These are phyloP conservation scores for Acer saccharum DNA, from an alignment of 345 rosid genomes.

Conservation along the genomic window DNA sequence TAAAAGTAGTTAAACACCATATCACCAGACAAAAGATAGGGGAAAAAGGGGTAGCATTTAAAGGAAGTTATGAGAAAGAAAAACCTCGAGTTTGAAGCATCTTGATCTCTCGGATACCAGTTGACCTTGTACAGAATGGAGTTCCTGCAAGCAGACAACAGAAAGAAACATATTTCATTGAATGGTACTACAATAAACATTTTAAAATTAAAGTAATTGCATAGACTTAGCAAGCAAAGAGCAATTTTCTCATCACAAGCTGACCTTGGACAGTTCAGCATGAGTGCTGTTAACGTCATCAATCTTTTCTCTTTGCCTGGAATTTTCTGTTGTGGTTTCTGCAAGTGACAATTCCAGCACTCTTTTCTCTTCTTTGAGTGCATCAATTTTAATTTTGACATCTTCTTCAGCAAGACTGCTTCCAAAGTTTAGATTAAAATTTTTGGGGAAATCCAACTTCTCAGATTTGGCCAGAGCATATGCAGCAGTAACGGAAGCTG, in stretches of 20 bases:
- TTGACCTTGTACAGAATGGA: slow-evolving; percentile 89
- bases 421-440: slow-evolving; percentile 36
- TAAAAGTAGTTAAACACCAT: background rate
- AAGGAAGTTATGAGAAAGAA: slow-evolving; percentile 9
- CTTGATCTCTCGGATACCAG: slow-evolving; percentile 90
- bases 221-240: background rate
- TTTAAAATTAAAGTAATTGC: background rate
- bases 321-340: slow-evolving; percentile 65
- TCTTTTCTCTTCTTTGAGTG: slow-evolving; percentile 70
- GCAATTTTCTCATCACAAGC: slow-evolving; percentile 9
- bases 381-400: slow-evolving; percentile 43
- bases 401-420: slow-evolving; percentile 40
- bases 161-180: background rate
- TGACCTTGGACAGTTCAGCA: slow-evolving; percentile 80
- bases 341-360: slow-evolving; percentile 54
- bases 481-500: slow-evolving; percentile 97
- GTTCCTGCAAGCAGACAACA: slow-evolving; percentile 58
- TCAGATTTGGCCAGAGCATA: slow-evolving; percentile 92
- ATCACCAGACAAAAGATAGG: background rate
- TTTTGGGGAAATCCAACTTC: slow-evolving; percentile 52
- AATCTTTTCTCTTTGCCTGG: slow-evolving; percentile 62
- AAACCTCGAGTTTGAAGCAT: slow-evolving; percentile 97
- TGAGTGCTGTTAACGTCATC: slow-evolving; percentile 69
- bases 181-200: background rate
- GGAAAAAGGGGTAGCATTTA: background rate